Evolutionary conservation across 2,329 filamentous ascomycete species (phyloP).

Genomic region (Fusarium paranaense): DNA sequence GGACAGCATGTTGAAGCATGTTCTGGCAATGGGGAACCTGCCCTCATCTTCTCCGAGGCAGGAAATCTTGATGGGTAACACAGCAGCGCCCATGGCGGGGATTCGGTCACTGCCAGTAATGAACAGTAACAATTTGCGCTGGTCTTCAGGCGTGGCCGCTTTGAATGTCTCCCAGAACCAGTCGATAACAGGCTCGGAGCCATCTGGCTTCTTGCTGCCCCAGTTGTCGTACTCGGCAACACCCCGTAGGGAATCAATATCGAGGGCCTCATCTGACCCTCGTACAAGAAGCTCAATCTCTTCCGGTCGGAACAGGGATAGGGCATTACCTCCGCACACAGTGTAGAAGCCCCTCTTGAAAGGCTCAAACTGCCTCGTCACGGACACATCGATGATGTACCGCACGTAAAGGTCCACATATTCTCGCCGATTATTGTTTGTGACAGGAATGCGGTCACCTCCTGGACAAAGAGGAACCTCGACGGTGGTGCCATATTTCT

Average conservation of each 20-base stretch:
- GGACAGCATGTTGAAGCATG: slow-evolving; percentile 89
- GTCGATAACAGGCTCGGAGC: slow-evolving; percentile 73
- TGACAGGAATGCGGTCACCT: slow-evolving; percentile 81
- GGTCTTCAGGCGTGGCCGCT: slow-evolving; percentile 71
- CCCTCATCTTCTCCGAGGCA: slow-evolving; percentile 80
- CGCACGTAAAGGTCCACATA: slow-evolving; percentile 89
- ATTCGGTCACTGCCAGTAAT: slow-evolving; percentile 93
- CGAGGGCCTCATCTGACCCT: slow-evolving; percentile 85
- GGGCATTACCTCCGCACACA: slow-evolving; percentile 87
- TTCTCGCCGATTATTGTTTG: slow-evolving; percentile 84
- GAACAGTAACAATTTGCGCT: slow-evolving; percentile 84
- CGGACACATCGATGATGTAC: slow-evolving; percentile 81
- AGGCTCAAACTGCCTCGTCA: slow-evolving; percentile 87
- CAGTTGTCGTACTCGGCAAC: slow-evolving; percentile 89
- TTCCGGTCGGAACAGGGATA: slow-evolving; percentile 88
- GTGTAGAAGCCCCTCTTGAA: slow-evolving; percentile 96
- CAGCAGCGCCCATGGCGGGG: slow-evolving; percentile 86
- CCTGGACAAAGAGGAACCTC: slow-evolving; percentile 78
- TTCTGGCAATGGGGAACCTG: slow-evolving; percentile 86
- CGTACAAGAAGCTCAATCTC: slow-evolving; percentile 91
- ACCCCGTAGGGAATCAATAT: slow-evolving; percentile 79
- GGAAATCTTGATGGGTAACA: slow-evolving; percentile 79
- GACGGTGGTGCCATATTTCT: slow-evolving; percentile 78
- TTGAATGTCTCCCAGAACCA: slow-evolving; percentile 94
- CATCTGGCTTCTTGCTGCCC: slow-evolving; percentile 66